Conservation (phyloP, 768 basidiomycete genomes). For the Pisolithus tinctorius region DNA sequence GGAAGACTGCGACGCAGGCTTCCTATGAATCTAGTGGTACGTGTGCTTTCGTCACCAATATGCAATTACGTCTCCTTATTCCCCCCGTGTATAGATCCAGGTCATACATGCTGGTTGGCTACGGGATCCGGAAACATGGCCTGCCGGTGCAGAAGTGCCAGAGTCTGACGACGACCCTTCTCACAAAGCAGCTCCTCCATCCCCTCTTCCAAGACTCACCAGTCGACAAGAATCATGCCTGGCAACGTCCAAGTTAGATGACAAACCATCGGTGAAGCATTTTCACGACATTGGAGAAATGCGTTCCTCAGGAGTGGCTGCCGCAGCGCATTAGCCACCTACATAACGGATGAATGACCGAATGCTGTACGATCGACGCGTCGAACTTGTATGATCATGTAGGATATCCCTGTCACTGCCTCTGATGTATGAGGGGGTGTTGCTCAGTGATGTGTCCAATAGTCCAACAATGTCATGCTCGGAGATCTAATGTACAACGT, state of each 20-base stretch:
- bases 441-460: neutral
- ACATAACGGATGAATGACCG: neutral
- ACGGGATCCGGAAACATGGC: conserved; percentile 69
- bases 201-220: conserved; percentile 3
- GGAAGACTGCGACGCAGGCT: conserved; percentile 49
- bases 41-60: conserved; percentile 19
- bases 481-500: conserved; percentile 3
- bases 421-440: neutral
- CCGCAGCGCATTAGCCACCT: neutral
- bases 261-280: neutral
- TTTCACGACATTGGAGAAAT: neutral
- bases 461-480: neutral
- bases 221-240: neutral
- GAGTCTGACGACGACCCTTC: conserved; percentile 48
- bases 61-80: conserved; percentile 11
- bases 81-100: conserved; percentile 46
- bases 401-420: neutral
- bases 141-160: conserved; percentile 50
- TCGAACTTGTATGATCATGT: neutral
- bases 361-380: neutral
- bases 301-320: conserved; percentile 1
- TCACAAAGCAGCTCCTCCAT: neutral
- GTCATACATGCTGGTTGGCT: conserved; percentile 71
- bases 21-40: conserved; percentile 59
- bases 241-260: neutral